Evolutionary conservation across 108 stramenopile species (phyloP).

Genomic region (Skeletonema potamos): DNA sequence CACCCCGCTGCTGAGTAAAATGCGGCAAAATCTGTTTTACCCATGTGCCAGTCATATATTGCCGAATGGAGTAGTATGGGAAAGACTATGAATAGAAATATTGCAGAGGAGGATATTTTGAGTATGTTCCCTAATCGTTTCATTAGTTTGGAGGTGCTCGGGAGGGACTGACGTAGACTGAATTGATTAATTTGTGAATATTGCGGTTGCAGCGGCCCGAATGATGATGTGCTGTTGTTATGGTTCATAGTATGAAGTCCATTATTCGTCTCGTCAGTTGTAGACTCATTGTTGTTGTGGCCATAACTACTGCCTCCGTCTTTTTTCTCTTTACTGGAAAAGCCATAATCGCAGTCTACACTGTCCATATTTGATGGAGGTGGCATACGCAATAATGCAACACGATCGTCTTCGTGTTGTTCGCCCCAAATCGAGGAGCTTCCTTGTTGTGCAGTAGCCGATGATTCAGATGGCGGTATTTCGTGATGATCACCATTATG

Average conservation of each 20-base stretch:
- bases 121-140: constrained; percentile 12
- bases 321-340: neutral
- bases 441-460: neutral
- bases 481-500: neutral
- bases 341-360: constrained; percentile 1
- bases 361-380: neutral
- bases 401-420: neutral
- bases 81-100: constrained; percentile 38
- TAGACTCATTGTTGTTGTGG: neutral
- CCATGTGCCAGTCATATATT: constrained; percentile 24
- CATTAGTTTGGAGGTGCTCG: constrained; percentile 24
- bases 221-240: neutral
- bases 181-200: neutral
- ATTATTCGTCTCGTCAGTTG: too few relatives aligned
- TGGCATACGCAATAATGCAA: constrained; percentile 6
- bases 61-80: constrained; percentile 34
- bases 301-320: neutral
- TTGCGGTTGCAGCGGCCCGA: neutral
- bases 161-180: constrained; percentile 10
- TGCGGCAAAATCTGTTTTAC: constrained; percentile 63
- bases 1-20: constrained; percentile 80
- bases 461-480: neutral
- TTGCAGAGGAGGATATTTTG: constrained; percentile 34
- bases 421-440: neutral
- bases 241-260: too few relatives aligned